Base-by-base conservation (phyloP, 345 rosid species). In the Salix viminalis region DNA sequence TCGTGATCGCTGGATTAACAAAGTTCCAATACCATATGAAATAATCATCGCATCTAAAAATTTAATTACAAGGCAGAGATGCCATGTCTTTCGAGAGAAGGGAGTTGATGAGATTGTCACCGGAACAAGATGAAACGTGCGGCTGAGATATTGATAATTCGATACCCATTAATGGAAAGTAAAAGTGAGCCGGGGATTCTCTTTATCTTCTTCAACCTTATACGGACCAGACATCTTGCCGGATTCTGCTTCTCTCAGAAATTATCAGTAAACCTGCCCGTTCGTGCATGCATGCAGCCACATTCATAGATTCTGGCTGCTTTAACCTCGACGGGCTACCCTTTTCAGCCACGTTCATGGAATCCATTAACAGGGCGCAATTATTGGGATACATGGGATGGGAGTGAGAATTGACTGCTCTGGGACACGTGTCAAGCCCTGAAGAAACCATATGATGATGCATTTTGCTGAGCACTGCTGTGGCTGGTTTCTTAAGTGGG, bases 21-120 rank as follows among this genome's bases (percentile, higher is more conserved):
- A 36, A 0, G 1, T 36, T 36, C 0, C 1, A 5, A 36, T 5
- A 36, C 0, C 37, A 36, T 5, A 1, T 36, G 0, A 1, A 36
- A 34, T 0, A 36, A 36, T 36, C 0, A 5, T 5, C 1, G 0
- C 7, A 36, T 36, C 37, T 5, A 36, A 5, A 36, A 36, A 5
- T 5, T 36, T 36, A 36, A 36, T 5, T 36, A 36, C 0, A 36
- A 46, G 14, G 52, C 52, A 14, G 52, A 46, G 52, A 46, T 46
- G 2, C 52, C 52, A 46, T 2, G 52, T 46, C 18, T 14, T 12
- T 14, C 4, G 5, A 12, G 18, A 46, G 18, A 4, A 46, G 50
- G 14, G 14, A 52, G n/a, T 6, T 54, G 21, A 19, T 54, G 60
- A 54, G 7, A 19, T 0, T 54, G 23, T 2, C 21, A 7, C 7